Base-by-base conservation (phyloP, 1,284 basidiomycete species). In the Sanghuangporus baumii region DNA sequence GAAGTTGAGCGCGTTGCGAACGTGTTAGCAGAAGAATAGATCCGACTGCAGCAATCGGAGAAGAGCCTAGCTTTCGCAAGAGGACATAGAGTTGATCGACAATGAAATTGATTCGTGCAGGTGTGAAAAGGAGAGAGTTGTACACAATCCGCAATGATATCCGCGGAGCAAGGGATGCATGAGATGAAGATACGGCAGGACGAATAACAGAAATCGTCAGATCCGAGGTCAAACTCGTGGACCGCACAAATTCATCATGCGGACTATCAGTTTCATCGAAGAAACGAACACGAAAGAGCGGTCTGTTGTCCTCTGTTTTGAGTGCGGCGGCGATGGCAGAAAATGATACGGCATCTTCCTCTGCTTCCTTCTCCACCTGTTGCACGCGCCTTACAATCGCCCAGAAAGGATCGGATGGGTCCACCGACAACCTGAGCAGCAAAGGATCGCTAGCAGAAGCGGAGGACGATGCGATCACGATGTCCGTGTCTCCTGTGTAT, bases 401-500 rank as follows among this genome's bases (percentile, higher is more conserved):
- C 88, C 92, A 96, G 78, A 94, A 99, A 0, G 94, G 89, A 78
- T 96, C 93, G 40, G 84, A 83, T 0, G 95, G 89, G 66, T 96
- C 93, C 50, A 98, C 80, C 34, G 89, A 84, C 62, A 98, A 78
- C 47, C 95, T 86, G 59, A 99, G 83, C 40, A 98, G 83, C 47
- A 98, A 79, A 6, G 96, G 94, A 64, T 91, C 86, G 41, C 84
- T 83, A 1, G 85, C 85, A n/a, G 84, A 79, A 1, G 89, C 86
- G 18, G 91, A 91, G 16, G 94, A 96, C 0, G 94, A 95, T 57
- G 93, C 96, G 68, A 99, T 90, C 65, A 98, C 84, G 66, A 99
- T 81, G 70, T 98, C 95, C 12, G 89, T 96, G 74, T 99, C 97
- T 58, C 93, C 95, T 0, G 97, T 98, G 78, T 96, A 98, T 48